Evolutionary conservation across 495 filamentous ascomycete genomes (phyloP), one percentile per base, ranked within the genome.

Genomic region (Neurospora tetrasperma): DNA sequence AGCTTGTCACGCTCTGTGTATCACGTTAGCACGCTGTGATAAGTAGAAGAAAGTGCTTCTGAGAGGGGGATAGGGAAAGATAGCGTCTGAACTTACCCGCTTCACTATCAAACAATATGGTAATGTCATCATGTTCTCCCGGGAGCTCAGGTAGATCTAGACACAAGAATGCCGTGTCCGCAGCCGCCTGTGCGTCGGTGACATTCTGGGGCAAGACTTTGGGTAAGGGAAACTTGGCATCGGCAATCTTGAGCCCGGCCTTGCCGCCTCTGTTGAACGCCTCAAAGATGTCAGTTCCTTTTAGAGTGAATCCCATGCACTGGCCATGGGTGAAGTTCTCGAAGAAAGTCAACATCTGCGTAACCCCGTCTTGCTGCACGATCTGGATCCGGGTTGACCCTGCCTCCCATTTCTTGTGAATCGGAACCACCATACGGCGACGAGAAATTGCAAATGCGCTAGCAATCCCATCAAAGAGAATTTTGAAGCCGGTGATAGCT

Each of bases 331-430:
- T 87, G 80, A 94, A 97, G 70, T 92, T 90, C 69, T 90, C 86
- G 78, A 97, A 93, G 82, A 96, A 97, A 39, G 90, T 93, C 9
- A 95, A 80, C 20, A 97, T 81, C 76, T 96, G 93, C 4, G 89
- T 80, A 40, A 89, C 85, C 78, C 88, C 92, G 54, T 92, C 90
- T 68, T 90, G 90, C 71, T 88, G 85, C 31, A 97, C 87, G 44
- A 97, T 83, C 79, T 97, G 94, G 31, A 97, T 82, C 18, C 94
- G 88, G 14, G 92, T 90, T 42, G 84, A 82, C 12, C 83, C 87
- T 2, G 93, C 91, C 76, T 95, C 92, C 92, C 93, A 95, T 79
- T 92, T 94, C 83, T 97, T 96, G 81, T 94, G 89, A 69, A 95
- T 93, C 1, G 92, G 93, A n/a, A 95, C 92, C 31, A 96, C 90